Evolutionary conservation across 2,329 filamentous ascomycete species (phyloP).

Genomic region (Pyrenophora tritici-repentis): DNA sequence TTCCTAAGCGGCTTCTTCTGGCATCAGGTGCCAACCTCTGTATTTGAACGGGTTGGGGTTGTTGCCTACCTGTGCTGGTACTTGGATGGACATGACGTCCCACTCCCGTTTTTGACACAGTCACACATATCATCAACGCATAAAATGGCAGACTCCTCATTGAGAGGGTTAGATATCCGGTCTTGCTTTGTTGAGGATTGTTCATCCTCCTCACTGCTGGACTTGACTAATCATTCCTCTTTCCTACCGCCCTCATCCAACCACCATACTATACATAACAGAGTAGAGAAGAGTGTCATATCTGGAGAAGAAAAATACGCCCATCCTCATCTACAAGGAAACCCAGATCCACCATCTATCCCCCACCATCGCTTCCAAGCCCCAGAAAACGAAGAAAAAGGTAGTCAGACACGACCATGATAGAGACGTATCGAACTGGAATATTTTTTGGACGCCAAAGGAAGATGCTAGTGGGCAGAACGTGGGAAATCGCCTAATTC

Average conservation of each 20-base stretch:
- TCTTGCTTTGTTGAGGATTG: background rate
- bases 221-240: background rate
- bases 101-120: background rate
- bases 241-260: constrained; percentile 10
- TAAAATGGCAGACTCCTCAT: background rate
- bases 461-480: too few relatives aligned
- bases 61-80: background rate
- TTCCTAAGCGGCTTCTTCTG: background rate
- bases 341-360: constrained; percentile 11
- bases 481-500: too few relatives aligned
- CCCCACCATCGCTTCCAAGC: constrained; percentile 14
- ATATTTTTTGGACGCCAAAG: constrained; percentile 40
- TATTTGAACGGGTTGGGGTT: background rate
- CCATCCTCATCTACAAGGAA: constrained; percentile 11
- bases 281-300: constrained; percentile 34
- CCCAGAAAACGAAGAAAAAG: constrained; percentile 17
- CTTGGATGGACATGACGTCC: background rate
- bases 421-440: constrained; percentile 6
- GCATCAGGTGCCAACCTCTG: background rate
- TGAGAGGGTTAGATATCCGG: background rate
- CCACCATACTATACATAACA: constrained; percentile 30
- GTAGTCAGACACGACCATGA: background rate
- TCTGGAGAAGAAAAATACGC: constrained; percentile 4
- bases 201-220: too few relatives aligned
- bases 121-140: background rate